These are phyloP conservation scores for Paecilomyces formosus DNA, from an alignment of 2,329 filamentous ascomycete species.

Conservation along the genomic window DNA sequence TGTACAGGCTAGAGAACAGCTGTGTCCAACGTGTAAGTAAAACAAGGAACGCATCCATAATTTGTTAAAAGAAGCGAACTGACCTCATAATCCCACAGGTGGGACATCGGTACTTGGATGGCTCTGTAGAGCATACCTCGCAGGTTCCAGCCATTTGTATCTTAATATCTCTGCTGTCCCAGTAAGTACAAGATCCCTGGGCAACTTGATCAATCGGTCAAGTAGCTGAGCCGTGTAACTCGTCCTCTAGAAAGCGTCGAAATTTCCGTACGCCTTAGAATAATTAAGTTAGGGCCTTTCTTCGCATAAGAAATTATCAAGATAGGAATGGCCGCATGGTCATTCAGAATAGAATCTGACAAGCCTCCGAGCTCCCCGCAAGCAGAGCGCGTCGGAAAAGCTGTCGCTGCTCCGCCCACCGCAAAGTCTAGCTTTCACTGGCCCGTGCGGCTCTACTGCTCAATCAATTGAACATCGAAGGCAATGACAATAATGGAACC, in stretches of 20 bases:
- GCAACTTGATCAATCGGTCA: neutral
- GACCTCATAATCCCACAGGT: slow-evolving; percentile 18
- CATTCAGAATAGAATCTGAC: too few relatives aligned
- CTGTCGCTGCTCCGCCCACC: neutral
- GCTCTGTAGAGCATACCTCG: slow-evolving; percentile 18
- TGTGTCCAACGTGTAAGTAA: slow-evolving; percentile 11
- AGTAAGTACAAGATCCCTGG: neutral
- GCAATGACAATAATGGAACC: neutral
- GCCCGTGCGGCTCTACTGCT: neutral
- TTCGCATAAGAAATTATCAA: neutral
- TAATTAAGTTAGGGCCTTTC: too few relatives aligned
- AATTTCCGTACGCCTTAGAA: too few relatives aligned
- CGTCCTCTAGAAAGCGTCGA: too few relatives aligned
- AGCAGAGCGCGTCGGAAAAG: neutral
- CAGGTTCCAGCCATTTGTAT: slow-evolving; percentile 11
- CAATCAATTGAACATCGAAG: neutral
- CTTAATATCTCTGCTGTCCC: neutral
- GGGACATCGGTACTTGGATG: slow-evolving; percentile 24
- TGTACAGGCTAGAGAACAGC: slow-evolving; percentile 40
- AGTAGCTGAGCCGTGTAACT: too few relatives aligned
- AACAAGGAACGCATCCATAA: neutral
- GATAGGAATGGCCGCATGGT: neutral
- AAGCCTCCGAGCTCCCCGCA: neutral
- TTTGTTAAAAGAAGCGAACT: neutral
- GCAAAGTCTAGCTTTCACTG: neutral